A percentile compares a stretch with the other conserved stretches of the same genome.
These are phyloP conservation scores for Carpinus fangiana DNA, from an alignment of 306 rosid species.

Conservation along the genomic window DNA sequence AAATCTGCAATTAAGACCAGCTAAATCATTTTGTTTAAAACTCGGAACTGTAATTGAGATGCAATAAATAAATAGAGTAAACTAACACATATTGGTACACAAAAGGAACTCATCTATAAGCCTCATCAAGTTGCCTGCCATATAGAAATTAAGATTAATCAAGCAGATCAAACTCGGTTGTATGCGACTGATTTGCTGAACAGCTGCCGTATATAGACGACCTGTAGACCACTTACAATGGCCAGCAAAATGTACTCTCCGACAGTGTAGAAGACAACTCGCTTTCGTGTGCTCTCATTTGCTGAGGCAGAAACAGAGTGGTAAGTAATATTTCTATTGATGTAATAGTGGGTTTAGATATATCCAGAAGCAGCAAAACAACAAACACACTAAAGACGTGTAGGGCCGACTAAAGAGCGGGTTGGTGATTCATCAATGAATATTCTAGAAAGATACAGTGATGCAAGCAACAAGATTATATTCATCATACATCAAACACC, in stretches of 20 bases:
- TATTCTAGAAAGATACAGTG: background rate
- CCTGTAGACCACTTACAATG: slow-evolving; percentile 67
- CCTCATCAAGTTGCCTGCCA: slow-evolving; percentile 38
- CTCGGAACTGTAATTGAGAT: slow-evolving; percentile 3
- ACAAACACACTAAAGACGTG: background rate
- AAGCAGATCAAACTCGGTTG: slow-evolving; percentile 75
- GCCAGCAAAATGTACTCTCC: slow-evolving; percentile 83
- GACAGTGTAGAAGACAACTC: slow-evolving; percentile 75
- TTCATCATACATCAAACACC: background rate
- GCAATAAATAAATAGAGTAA: slow-evolving; percentile 20
- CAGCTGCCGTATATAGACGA: slow-evolving; percentile 81
- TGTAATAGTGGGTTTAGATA: background rate
- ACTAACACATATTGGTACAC: slow-evolving; percentile 27
- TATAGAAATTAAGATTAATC: slow-evolving; percentile 18
- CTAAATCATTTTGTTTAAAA: slow-evolving; percentile 6
- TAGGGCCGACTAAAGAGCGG: background rate
- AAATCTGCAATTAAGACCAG: background rate
- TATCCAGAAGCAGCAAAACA: background rate
- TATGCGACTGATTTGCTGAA: slow-evolving; percentile 92
- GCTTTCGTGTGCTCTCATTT: slow-evolving; percentile 88
- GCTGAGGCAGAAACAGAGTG: slow-evolving; percentile 42
- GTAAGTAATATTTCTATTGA: background rate
- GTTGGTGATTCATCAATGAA: background rate
- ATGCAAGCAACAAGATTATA: background rate
- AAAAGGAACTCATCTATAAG: slow-evolving; percentile 26